These are phyloP conservation scores for Colletotrichum agaves DNA, from an alignment of 2,329 filamentous ascomycete species.

Conservation along the genomic window DNA sequence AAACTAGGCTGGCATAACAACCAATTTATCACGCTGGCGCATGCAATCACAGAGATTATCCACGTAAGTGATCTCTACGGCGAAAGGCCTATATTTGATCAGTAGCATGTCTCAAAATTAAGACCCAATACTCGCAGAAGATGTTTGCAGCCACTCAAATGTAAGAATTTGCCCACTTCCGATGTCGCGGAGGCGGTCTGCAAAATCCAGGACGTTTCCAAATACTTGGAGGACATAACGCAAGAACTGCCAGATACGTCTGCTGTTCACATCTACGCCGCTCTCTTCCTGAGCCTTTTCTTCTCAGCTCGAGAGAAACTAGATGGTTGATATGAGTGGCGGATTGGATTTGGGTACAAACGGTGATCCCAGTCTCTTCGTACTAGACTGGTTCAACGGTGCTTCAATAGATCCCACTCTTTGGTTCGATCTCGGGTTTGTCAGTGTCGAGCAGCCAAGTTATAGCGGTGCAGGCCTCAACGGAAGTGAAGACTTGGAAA, in stretches of 20 bases:
- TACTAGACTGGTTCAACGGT: not conserved
- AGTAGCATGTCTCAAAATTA: too few relatives aligned
- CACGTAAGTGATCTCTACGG: constrained; percentile 24
- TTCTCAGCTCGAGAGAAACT: not conserved
- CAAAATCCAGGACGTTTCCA: not conserved
- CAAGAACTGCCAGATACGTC: not conserved
- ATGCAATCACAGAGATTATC: constrained; percentile 41
- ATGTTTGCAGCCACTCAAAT: not conserved
- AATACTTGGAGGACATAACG: not conserved
- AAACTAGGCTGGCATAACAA: constrained; percentile 43
- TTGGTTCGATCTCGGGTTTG: constrained; percentile 1
- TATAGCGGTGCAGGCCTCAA: not conserved
- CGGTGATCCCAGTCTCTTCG: not conserved
- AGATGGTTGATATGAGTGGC: too few relatives aligned
- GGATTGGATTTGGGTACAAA: not conserved
- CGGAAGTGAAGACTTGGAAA: not conserved
- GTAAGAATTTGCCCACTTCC: not conserved
- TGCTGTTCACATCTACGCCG: not conserved
- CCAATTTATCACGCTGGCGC: constrained; percentile 42
- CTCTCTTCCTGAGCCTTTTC: not conserved
- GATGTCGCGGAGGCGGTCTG: not conserved
- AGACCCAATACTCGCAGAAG: not conserved
- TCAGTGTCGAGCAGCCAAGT: not conserved
- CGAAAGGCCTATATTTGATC: too few relatives aligned
- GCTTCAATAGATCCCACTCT: not conserved